These are phyloP conservation scores for Penicillium roqueforti DNA, from an alignment of 495 filamentous ascomycete genomes.

Conservation along the genomic window DNA sequence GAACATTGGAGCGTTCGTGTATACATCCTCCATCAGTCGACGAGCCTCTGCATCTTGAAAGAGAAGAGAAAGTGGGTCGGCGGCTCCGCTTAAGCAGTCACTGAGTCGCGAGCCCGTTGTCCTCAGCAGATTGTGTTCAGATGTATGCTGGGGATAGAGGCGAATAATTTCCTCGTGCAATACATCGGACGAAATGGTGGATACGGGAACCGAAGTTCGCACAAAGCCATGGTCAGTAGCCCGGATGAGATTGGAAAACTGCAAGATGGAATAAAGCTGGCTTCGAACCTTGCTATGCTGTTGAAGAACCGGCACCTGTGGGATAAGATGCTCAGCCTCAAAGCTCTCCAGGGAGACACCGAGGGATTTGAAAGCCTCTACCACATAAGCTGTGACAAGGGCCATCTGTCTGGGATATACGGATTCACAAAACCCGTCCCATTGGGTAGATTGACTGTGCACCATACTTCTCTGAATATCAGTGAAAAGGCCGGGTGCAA, in stretches of 20 bases:
- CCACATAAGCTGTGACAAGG: constrained; percentile 37
- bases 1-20: constrained; percentile 9
- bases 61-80: background rate
- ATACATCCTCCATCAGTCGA: constrained; percentile 1
- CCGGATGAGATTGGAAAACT: background rate
- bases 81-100: constrained; percentile 13
- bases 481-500: constrained; percentile 11
- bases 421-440: constrained; percentile 23
- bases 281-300: background rate
- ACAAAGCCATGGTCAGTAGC: background rate
- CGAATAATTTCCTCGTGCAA: background rate
- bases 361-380: constrained; percentile 36
- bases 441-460: background rate
- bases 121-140: constrained; percentile 19
- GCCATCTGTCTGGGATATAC: constrained; percentile 33
- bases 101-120: constrained; percentile 16
- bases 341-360: constrained; percentile 21
- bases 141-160: constrained; percentile 20
- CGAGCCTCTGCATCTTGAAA: constrained; percentile 3
- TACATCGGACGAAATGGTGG: background rate
- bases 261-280: constrained; percentile 1
- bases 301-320: background rate
- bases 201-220: background rate
- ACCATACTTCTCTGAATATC: background rate
- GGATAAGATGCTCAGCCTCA: background rate